phyloP scores from a whole-genome alignment of 2,329 filamentous ascomycete genomes.

The Arthrobotrys sphaeroides region DNA sequence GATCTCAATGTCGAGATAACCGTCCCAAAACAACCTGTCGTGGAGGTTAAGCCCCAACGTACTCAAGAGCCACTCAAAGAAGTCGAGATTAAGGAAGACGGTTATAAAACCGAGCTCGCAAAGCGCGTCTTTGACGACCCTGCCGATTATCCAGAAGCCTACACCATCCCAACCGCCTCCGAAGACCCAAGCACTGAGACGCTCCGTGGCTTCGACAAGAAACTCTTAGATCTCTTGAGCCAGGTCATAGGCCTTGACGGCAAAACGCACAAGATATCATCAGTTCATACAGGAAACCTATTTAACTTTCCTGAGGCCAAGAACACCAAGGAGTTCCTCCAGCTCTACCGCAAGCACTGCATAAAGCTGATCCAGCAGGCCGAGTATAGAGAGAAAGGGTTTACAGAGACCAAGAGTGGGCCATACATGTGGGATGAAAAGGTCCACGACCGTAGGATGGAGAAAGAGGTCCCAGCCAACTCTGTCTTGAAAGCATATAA shows the following conservation, averaged over 20 bases:
- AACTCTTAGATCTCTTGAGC: constrained; percentile 1
- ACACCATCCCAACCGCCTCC: background rate
- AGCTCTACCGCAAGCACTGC: background rate
- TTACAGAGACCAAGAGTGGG: background rate
- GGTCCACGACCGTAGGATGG: background rate
- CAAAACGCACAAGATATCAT: background rate
- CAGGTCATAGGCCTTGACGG: background rate
- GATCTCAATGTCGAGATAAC: constrained; percentile 10
- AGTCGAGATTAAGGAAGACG: background rate
- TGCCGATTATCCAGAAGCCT: background rate
- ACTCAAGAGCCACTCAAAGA: background rate
- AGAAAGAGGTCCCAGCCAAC: background rate
- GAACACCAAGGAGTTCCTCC: constrained; percentile 12
- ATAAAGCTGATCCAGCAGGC: background rate
- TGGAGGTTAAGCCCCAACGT: background rate
- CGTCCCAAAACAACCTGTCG: background rate
- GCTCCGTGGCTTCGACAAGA: constrained; percentile 7
- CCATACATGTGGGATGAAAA: constrained; percentile 21
- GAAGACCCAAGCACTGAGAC: background rate
- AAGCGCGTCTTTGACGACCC: background rate
- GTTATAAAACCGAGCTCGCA: background rate
- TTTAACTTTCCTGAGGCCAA: background rate
- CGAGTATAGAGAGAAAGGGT: constrained; percentile 8
- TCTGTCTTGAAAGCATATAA: background rate
- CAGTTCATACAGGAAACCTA: background rate